Conservation (phyloP, 164 flowering plant genomes). For the Tetracentron sinense region DNA sequence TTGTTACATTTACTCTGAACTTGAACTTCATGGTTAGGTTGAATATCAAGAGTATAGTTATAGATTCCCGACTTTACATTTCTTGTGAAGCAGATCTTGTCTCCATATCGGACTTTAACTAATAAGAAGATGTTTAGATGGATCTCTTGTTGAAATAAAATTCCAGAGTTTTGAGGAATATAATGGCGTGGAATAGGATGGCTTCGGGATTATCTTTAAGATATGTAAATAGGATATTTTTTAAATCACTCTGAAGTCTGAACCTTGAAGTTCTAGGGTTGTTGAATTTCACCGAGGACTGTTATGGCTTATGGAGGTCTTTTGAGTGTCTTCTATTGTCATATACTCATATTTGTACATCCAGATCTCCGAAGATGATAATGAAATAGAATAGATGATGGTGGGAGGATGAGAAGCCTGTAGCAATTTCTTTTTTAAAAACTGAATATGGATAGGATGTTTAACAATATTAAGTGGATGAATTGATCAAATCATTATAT, state of each 20-base stretch:
- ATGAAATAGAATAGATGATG: background rate
- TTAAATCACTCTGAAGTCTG: too few species aligned
- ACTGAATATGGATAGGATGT: too few species aligned
- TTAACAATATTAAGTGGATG: too few species aligned
- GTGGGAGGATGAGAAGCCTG: background rate
- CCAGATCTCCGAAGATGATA: background rate
- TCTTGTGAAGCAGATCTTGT: background rate
- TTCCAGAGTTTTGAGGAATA: background rate
- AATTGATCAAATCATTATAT: too few species aligned
- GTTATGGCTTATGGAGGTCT: background rate
- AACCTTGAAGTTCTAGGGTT: too few species aligned
- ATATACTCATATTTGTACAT: background rate
- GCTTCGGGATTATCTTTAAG: background rate
- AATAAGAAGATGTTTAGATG: background rate
- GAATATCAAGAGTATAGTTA: background rate
- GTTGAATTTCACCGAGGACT: too few species aligned
- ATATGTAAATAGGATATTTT: too few species aligned
- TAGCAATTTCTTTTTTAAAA: too few species aligned
- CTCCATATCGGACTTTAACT: background rate
- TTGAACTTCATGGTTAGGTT: conserved; percentile 1
- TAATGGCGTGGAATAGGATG: background rate
- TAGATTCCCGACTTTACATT: background rate
- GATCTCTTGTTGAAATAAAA: background rate
- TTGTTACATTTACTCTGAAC: background rate
- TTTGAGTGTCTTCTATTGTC: too few species aligned